phyloP scores from a whole-genome alignment of 2,329 filamentous ascomycete species.

The Alternaria panax region DNA sequence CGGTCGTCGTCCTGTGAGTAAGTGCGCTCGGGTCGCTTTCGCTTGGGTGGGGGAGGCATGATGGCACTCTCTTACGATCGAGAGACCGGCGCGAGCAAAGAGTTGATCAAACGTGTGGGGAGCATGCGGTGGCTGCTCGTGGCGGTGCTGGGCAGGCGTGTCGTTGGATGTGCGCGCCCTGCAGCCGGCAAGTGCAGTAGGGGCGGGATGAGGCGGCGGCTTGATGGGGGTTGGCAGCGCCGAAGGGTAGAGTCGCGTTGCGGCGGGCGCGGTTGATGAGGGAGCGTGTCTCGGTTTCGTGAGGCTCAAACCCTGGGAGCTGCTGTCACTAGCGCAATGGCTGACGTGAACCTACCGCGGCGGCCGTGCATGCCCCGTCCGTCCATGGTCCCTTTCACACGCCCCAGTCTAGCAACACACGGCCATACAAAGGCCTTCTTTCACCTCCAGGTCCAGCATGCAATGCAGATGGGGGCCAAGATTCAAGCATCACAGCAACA shows the following conservation, averaged over 20 bases:
- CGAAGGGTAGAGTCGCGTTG: constrained; percentile 17
- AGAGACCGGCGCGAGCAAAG: constrained; percentile 35
- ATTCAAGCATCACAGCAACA: too few relatives aligned
- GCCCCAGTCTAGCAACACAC: neutral
- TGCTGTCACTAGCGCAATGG: constrained; percentile 7
- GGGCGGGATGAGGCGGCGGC: neutral
- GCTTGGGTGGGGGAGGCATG: constrained; percentile 64
- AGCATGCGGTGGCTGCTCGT: constrained; percentile 38
- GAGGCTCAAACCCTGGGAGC: constrained; percentile 14
- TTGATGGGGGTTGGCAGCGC: neutral
- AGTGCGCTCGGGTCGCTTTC: constrained; percentile 61
- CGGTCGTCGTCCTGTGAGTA: constrained; percentile 55
- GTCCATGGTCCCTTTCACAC: neutral
- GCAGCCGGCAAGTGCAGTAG: neutral
- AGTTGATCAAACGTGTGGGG: constrained; percentile 30
- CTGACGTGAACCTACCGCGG: constrained; percentile 9
- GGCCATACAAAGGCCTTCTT: neutral
- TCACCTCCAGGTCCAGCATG: neutral
- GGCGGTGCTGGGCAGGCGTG: constrained; percentile 8
- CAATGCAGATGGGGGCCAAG: neutral
- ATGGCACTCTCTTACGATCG: constrained; percentile 30
- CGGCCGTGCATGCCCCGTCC: constrained; percentile 10
- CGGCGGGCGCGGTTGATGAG: constrained; percentile 14
- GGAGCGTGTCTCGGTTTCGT: constrained; percentile 19
- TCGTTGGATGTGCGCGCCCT: constrained; percentile 4